Percentiles rank a stretch among this genome's conserved stretches.
These are phyloP conservation scores for Entomortierella parvispora DNA, from an alignment of 192 early-diverging fungal genomes.

Conservation along the genomic window DNA sequence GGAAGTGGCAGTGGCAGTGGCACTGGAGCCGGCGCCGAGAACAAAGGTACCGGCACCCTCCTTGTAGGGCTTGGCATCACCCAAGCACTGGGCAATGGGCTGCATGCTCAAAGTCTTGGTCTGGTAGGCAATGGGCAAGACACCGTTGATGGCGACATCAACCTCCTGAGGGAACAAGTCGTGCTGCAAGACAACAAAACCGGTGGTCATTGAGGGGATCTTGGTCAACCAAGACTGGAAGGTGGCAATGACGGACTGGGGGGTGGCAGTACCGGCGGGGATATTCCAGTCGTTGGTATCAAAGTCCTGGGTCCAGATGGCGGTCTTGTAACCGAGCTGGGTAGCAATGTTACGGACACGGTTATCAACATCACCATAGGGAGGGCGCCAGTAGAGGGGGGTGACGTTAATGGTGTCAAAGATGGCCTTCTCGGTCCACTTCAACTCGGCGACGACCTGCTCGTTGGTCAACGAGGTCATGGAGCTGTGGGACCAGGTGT, in stretches of 20 bases:
- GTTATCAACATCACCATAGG: constrained; percentile 60
- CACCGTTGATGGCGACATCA: constrained; percentile 52
- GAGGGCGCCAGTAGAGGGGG: constrained; percentile 62
- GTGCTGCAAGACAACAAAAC: constrained; percentile 63
- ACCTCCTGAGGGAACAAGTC: constrained; percentile 62
- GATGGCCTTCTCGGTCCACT: constrained; percentile 72
- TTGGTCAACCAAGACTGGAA: constrained; percentile 57
- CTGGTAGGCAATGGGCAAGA: constrained; percentile 38
- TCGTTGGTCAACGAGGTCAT: constrained; percentile 61
- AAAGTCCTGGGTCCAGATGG: constrained; percentile 61
- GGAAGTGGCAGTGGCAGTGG: background rate
- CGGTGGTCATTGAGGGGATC: constrained; percentile 52
- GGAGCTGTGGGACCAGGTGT: constrained; percentile 67
- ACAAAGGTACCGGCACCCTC: constrained; percentile 42
- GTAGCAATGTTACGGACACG: constrained; percentile 61
- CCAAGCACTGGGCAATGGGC: constrained; percentile 53
- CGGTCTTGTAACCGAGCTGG: constrained; percentile 60
- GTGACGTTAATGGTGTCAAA: constrained; percentile 60
- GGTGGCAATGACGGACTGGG: constrained; percentile 35
- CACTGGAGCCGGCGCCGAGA: background rate
- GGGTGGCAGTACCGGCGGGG: constrained; percentile 22
- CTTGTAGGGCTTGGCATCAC: constrained; percentile 50
- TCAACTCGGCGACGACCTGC: constrained; percentile 69
- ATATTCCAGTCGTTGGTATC: constrained; percentile 64
- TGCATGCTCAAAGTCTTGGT: constrained; percentile 40